A percentile compares a stretch with the other conserved stretches of the same genome.
Evolutionary conservation across 495 filamentous ascomycete species (phyloP).

Genomic region (Aspergillus olivimuriae): DNA sequence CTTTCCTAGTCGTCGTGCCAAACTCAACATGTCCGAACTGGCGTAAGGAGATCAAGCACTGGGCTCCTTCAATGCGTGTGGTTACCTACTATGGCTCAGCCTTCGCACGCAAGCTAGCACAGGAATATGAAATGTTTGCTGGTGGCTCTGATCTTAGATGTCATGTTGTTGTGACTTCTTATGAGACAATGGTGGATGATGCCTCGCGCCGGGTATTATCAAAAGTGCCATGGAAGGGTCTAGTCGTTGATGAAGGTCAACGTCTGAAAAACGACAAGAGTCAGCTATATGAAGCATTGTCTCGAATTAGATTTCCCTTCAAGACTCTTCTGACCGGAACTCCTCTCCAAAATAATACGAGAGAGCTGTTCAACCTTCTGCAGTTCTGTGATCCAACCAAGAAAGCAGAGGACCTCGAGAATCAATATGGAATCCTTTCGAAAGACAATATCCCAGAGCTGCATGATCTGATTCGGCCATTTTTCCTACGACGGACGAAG

Average conservation of each 20-base stretch:
- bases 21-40: slow-evolving; percentile 96
- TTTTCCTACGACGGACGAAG: slow-evolving; percentile 81
- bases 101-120: slow-evolving; percentile 61
- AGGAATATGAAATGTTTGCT: slow-evolving; percentile 74
- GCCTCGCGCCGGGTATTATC: slow-evolving; percentile 57
- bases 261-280: slow-evolving; percentile 91
- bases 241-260: slow-evolving; percentile 95
- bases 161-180: slow-evolving; percentile 92
- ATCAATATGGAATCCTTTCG: slow-evolving; percentile 65
- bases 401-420: slow-evolving; percentile 66
- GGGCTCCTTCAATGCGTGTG: slow-evolving; percentile 79
- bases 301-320: slow-evolving; percentile 65
- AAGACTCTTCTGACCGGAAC: slow-evolving; percentile 84
- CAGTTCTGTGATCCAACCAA: slow-evolving; percentile 77
- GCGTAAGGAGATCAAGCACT: slow-evolving; percentile 92
- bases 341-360: slow-evolving; percentile 89
- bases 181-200: slow-evolving; percentile 73
- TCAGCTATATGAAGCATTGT: slow-evolving; percentile 68
- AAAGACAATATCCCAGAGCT: slow-evolving; percentile 73
- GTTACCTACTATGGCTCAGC: slow-evolving; percentile 84
- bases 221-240: slow-evolving; percentile 70
- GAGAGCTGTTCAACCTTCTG: slow-evolving; percentile 90
- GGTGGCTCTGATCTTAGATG: slow-evolving; percentile 58
- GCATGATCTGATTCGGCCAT: slow-evolving; percentile 79
- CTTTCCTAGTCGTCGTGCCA: slow-evolving; percentile 88